These are phyloP conservation scores for Kluyveromyces siamensis DNA, from an alignment of 805 yeast genomes.

Conservation along the genomic window DNA sequence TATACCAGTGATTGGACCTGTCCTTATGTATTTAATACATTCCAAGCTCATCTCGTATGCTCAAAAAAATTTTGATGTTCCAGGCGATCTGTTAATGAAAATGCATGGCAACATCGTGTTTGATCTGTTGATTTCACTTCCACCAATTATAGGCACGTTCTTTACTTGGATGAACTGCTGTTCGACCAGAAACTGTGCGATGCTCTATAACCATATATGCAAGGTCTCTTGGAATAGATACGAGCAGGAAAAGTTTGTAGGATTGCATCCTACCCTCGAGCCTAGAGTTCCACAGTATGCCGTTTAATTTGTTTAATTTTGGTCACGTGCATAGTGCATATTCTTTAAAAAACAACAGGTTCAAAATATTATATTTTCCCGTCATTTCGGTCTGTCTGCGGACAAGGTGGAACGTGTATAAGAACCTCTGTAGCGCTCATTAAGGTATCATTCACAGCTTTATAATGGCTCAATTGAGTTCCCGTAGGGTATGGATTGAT, in stretches of 20 bases:
- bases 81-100: conserved; percentile 50
- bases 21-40: conserved; percentile 71
- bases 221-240: neutral
- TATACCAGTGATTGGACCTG: conserved; percentile 80
- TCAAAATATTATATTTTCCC: too few relatives aligned
- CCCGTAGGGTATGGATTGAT: conserved; percentile 75
- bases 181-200: conserved; percentile 81
- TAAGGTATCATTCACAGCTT: neutral
- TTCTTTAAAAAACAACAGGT: too few relatives aligned
- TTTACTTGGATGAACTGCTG: conserved; percentile 78
- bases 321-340: too few relatives aligned
- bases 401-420: too few relatives aligned
- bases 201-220: conserved; percentile 43
- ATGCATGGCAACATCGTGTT: conserved; percentile 68
- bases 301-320: too few relatives aligned
- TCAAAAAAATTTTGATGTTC: conserved; percentile 45
- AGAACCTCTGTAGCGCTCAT: too few relatives aligned
- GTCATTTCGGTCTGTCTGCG: too few relatives aligned
- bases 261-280: neutral
- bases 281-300: neutral
- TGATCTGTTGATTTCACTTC: conserved; percentile 66
- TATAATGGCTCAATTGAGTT: neutral
- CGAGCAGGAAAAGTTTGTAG: neutral
- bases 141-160: conserved; percentile 73
- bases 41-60: conserved; percentile 55